phyloP scores from a whole-genome alignment of 2,329 filamentous ascomycete species.

The Endothia cerciana region DNA sequence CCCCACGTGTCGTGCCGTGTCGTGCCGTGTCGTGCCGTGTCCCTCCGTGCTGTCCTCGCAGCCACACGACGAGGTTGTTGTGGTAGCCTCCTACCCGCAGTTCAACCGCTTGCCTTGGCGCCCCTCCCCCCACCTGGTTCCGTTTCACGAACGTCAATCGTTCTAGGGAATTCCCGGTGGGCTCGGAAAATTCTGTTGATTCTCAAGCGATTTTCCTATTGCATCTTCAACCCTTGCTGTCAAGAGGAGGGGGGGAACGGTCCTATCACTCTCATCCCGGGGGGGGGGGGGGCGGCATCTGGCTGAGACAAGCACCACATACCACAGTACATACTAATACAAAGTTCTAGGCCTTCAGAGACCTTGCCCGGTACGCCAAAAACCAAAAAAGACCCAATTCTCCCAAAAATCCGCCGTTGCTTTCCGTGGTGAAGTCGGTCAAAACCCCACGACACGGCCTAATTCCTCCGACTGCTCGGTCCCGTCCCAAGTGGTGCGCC shows the following conservation, averaged over 20 bases:
- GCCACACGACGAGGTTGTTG: background rate
- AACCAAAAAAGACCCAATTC: constrained; percentile 13
- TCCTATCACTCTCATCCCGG: background rate
- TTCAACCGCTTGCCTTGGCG: background rate
- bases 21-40: background rate
- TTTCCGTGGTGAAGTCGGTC: constrained; percentile 13
- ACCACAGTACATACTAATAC: constrained; percentile 18
- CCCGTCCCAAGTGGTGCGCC: constrained; percentile 14
- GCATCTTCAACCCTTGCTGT: background rate
- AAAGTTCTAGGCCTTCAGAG: constrained; percentile 38
- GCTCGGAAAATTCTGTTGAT: background rate
- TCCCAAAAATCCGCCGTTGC: constrained; percentile 1
- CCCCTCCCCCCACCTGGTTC: background rate
- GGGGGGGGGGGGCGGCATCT: background rate
- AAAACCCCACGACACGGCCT: constrained; percentile 8
- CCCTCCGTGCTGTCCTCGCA: background rate
- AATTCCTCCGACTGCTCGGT: constrained; percentile 5
- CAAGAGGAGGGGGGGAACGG: background rate
- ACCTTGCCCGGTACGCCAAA: constrained; percentile 39
- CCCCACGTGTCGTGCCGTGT: background rate
- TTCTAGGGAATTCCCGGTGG: background rate
- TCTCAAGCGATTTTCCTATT: background rate
- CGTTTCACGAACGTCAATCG: background rate
- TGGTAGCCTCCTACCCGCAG: background rate
- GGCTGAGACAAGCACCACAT: background rate